Evolutionary conservation across 1,139 yeast genomes (phyloP), one percentile per base, ranked within the genome.

Genomic region (Saccharomyces hybrid): DNA sequence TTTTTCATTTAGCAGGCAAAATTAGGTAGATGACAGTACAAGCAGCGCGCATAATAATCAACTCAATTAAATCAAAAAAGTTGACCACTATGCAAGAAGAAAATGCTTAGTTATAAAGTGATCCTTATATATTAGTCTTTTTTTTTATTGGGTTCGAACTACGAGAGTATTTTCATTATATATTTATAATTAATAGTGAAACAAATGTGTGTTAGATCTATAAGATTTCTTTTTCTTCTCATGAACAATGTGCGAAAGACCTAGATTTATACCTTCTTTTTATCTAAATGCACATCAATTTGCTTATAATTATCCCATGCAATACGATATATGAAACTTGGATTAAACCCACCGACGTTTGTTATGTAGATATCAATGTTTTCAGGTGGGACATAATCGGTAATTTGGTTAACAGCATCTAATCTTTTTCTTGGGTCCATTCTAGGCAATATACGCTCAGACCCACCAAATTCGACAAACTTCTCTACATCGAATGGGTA

Each of bases 291-390:
- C 57, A 82, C 88, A 71, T 91, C 97, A 65, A 87, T 91, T 52
- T 85, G 82, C 70, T 86, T 86, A 73, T 95, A 95, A 72, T 91
- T 90, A 72, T 95, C 99, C 75, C 91, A 81, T 47, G 93, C 96
- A 58, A 93, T 86, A 73, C 99, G 84, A 73, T 95, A 95, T 54
- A 93, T 86, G 73, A 93, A 95, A 62, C 95, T 89, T 51, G 99
- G 99, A 27, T 98, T 88, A 70, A 88, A 91, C 29, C 98, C 98
- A 50, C 99, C 99, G 58, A 90, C 81, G 69, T 95, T 93, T 19
- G 99, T 91, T 65, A 93, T 88, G 71, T 86, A 90, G 61, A 95
- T 88, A 71, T 93, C 98, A 61, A 95, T 88, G 67, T 88, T 84
- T 66, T 91, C 98, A 0, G 99, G 99, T 4, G 93, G 85, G 48